Base-by-base conservation (phyloP, 148 eudicot genomes). In the Persicaria maculosa region DNA sequence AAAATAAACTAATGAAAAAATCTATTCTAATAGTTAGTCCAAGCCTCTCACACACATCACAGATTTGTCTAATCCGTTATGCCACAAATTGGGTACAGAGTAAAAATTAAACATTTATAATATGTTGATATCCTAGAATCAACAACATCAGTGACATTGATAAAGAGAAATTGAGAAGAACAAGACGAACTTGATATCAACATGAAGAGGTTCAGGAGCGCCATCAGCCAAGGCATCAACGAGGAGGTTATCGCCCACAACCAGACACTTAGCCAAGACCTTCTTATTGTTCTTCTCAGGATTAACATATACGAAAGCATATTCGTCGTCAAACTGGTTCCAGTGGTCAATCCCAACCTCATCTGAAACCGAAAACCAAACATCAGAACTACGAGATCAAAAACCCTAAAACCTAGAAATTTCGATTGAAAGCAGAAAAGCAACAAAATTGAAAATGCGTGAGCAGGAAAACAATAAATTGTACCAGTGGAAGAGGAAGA, bases 261-360 rank as follows among this genome's bases (percentile, higher is more conserved):
- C 86, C 47, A 94, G 81, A 68, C 92, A 92, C 85, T 94, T 92
- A 4, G 92, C 89, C 52, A 94, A 48, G 6, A 94, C 86, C 73
- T 91, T 94, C 78, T 93, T 81, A 36, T 90, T 85, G 44, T 70
- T 85, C 79, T 82, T 83, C 19, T 84, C 81, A 7, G 97, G 93
- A 22, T 83, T 81, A 5, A 86, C 78, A 76, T 94, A 94, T 1
- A 94, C 77, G 64, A 94, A 94, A 0, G 89, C 98, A 46, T 92
- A 94, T 19, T 83, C 85, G 3, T 84, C 96, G 9, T 85, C 90
- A 17, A 84, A 75, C 36, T 85, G 86, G 68, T 92, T 90, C 98
- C 98, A 94, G 9, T 81, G 65, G 58, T 91, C 98, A 52, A 88
- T 81, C 36, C 93, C 96, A 61, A 87, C 98, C 82, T 93, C 98